Conservation (phyloP, 352 stramenopile genomes). For the Phytophthora tubulina region DNA sequence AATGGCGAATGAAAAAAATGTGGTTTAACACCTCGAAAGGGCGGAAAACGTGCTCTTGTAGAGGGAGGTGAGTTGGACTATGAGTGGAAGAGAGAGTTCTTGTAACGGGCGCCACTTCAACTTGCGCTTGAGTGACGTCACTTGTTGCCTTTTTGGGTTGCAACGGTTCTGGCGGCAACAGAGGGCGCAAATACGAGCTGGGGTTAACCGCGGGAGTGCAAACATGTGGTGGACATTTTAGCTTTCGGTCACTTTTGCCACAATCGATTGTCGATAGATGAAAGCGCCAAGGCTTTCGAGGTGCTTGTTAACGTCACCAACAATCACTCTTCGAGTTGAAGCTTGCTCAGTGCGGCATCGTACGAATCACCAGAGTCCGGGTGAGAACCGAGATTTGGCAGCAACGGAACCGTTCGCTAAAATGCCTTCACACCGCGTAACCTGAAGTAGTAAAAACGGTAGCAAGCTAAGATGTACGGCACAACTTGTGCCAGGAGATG, state of each 20-base stretch:
- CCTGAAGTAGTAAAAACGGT: no score
- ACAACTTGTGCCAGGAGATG: no score
- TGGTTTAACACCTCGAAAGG: conserved; percentile 27
- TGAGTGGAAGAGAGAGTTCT: conserved; percentile 27
- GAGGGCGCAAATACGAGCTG: not conserved
- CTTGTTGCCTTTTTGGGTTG: not conserved
- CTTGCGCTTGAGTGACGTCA: conserved; percentile 19
- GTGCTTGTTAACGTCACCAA: no score
- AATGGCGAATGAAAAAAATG: conserved; percentile 13
- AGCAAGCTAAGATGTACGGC: no score
- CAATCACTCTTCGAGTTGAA: no score
- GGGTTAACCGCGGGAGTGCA: not conserved
- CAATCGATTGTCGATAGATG: no score
- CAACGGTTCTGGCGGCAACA: not conserved
- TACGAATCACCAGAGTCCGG: no score
- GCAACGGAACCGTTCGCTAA: no score
- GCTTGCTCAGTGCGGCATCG: no score
- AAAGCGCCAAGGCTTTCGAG: no score
- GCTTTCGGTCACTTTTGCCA: not conserved
- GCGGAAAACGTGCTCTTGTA: conserved; percentile 24
- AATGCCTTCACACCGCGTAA: no score
- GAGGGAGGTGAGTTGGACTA: conserved; percentile 24
- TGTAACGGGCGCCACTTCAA: conserved; percentile 34
- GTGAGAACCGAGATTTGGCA: no score
- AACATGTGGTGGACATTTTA: not conserved